These are phyloP conservation scores for Stachybotrys chlorohalonatus DNA, from an alignment of 2,329 filamentous ascomycete species.

Conservation along the genomic window DNA sequence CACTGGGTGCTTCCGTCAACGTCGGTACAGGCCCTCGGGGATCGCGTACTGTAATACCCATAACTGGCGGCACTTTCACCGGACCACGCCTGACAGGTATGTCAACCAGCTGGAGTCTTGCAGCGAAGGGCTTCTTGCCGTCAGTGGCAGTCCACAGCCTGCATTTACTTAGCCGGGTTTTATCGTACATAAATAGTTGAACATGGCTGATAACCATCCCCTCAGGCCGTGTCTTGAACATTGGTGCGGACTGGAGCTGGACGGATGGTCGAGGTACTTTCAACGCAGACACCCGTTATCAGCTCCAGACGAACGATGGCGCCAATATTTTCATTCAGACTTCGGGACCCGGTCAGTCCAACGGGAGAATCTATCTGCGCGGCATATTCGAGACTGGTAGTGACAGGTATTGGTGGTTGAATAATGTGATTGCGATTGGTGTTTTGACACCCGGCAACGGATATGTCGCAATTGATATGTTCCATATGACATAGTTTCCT, in stretches of 20 bases:
- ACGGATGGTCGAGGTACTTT: conserved; percentile 24
- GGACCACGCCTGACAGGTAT: conserved; percentile 23
- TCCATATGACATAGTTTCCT: no score
- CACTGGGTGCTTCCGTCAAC: not conserved
- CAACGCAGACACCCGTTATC: conserved; percentile 28
- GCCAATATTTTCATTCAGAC: conserved; percentile 27
- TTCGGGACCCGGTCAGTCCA: conserved; percentile 23
- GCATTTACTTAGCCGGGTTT: conserved; percentile 2
- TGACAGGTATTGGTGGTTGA: conserved; percentile 26
- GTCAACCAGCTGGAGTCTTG: no score
- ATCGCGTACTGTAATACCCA: conserved; percentile 13
- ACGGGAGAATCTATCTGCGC: conserved; percentile 14
- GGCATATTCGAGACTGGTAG: conserved; percentile 25
- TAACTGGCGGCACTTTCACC: conserved; percentile 24
- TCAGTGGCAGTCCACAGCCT: no score
- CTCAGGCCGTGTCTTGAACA: not conserved
- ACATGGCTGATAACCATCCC: not conserved
- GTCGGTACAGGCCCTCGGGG: not conserved
- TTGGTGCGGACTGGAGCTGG: conserved; percentile 27
- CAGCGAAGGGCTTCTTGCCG: no score
- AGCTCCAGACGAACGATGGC: conserved; percentile 27
- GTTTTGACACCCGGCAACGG: no score
- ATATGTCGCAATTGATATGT: no score
- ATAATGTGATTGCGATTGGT: conserved; percentile 19
- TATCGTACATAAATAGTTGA: not conserved